These are phyloP conservation scores for Pythium rishiriense DNA, from an alignment of 352 stramenopile genomes.

Conservation along the genomic window DNA sequence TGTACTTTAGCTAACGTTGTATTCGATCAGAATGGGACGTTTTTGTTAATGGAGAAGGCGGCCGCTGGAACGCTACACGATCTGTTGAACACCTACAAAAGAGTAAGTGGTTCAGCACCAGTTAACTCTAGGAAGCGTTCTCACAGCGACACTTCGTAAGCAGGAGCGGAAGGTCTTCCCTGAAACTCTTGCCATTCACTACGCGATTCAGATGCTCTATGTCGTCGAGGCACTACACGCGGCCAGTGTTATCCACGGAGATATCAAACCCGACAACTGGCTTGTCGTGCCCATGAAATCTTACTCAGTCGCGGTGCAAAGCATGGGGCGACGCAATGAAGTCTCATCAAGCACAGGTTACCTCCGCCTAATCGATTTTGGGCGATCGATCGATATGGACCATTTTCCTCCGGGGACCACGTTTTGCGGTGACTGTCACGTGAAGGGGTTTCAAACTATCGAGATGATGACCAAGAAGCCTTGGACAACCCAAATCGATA, in stretches of 20 bases:
- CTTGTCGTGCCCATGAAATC: slow-evolving; percentile 44
- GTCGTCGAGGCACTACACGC: slow-evolving; percentile 65
- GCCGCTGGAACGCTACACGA: slow-evolving; percentile 71
- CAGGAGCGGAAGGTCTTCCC: slow-evolving; percentile 60
- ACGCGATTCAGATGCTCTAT: slow-evolving; percentile 80
- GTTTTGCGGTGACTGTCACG: slow-evolving; percentile 79
- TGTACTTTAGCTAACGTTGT: neutral
- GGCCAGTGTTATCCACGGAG: slow-evolving; percentile 70
- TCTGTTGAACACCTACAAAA: slow-evolving; percentile 77
- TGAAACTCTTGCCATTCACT: slow-evolving; percentile 72
- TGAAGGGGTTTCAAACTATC: slow-evolving; percentile 82
- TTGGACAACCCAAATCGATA: slow-evolving; percentile 86
- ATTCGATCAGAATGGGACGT: slow-evolving; percentile 63
- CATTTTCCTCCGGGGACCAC: slow-evolving; percentile 53
- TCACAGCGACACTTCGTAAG: neutral
- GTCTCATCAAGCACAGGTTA: slow-evolving; percentile 34
- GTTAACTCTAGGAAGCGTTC: neutral
- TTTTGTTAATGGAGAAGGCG: slow-evolving; percentile 78
- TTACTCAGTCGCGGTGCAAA: slow-evolving; percentile 12
- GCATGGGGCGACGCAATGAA: neutral
- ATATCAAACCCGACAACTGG: slow-evolving; percentile 90
- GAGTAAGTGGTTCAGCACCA: slow-evolving; percentile 51
- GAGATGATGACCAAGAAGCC: slow-evolving; percentile 78
- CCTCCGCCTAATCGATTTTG: slow-evolving; percentile 84
- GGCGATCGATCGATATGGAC: slow-evolving; percentile 72